phyloP scores from a whole-genome alignment of 2,329 filamentous ascomycete genomes.

The Clarireedia monteithiana region DNA sequence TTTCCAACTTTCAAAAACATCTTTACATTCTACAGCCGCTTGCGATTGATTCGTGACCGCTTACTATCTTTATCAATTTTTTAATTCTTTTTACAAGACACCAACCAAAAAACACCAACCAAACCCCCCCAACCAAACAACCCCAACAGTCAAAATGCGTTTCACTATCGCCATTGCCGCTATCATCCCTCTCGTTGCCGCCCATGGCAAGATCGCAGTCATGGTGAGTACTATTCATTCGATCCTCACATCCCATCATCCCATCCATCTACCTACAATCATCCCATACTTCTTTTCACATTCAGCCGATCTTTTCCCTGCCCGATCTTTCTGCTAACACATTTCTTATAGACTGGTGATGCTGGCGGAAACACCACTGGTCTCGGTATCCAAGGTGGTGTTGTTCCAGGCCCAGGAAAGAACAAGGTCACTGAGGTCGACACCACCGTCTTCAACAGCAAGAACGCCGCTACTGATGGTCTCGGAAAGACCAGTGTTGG shows the following conservation, averaged over 20 bases:
- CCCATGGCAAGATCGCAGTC: slow-evolving; percentile 50
- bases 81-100: slow-evolving; percentile 5
- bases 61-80: slow-evolving; percentile 20
- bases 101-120: not conserved
- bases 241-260: not conserved
- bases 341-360: slow-evolving; percentile 27
- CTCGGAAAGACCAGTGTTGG: slow-evolving; percentile 49
- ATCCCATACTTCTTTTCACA: not conserved
- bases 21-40: slow-evolving; percentile 16
- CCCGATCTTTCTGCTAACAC: slow-evolving; percentile 1
- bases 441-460: slow-evolving; percentile 44
- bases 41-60: slow-evolving; percentile 27
- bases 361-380: slow-evolving; percentile 37
- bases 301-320: not conserved
- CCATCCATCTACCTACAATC: not conserved
- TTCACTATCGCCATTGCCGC: slow-evolving; percentile 33
- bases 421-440: slow-evolving; percentile 38
- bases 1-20: slow-evolving; percentile 13
- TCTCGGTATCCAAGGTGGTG: slow-evolving; percentile 34
- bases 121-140: slow-evolving; percentile 5
- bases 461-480: slow-evolving; percentile 40
- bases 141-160: slow-evolving; percentile 22
- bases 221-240: slow-evolving; percentile 14
- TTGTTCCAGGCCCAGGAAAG: slow-evolving; percentile 34
- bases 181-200: slow-evolving; percentile 47